Conservation (phyloP, 2,329 filamentous ascomycete species). For the Fusarium torreyae region DNA sequence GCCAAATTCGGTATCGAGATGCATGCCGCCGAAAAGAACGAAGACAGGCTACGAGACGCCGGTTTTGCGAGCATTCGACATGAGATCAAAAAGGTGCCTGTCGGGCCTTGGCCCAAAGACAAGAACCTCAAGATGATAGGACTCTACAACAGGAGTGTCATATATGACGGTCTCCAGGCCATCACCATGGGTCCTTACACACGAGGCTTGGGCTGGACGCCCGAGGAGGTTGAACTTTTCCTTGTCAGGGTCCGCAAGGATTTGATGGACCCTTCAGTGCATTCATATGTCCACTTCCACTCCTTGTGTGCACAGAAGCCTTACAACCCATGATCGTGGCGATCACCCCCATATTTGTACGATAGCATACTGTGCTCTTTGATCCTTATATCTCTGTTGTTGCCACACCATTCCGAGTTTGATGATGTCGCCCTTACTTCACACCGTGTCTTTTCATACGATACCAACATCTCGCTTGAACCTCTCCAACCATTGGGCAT, state of each 20-base stretch:
- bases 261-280: slow-evolving; percentile 48
- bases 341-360: too few relatives aligned
- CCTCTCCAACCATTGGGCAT: slow-evolving; percentile 69
- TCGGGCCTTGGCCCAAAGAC: slow-evolving; percentile 65
- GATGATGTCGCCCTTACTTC: not conserved
- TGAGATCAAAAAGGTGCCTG: slow-evolving; percentile 61
- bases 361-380: not conserved
- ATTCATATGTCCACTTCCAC: slow-evolving; percentile 40
- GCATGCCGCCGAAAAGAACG: slow-evolving; percentile 50
- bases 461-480: slow-evolving; percentile 70
- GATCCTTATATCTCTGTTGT: not conserved
- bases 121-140: slow-evolving; percentile 62
- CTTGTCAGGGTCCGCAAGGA: slow-evolving; percentile 54
- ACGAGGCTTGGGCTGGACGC: slow-evolving; percentile 53
- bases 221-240: slow-evolving; percentile 54
- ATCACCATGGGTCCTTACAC: slow-evolving; percentile 56
- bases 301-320: slow-evolving; percentile 36
- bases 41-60: slow-evolving; percentile 50
- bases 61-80: slow-evolving; percentile 61
- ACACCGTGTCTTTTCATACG: not conserved
- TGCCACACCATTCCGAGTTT: not conserved
- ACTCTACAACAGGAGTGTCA: slow-evolving; percentile 51
- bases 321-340: not conserved
- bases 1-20: slow-evolving; percentile 52
- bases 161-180: slow-evolving; percentile 53